Conservation (phyloP, 164 flowering plant species). For the Nymphaea thermarum region DNA sequence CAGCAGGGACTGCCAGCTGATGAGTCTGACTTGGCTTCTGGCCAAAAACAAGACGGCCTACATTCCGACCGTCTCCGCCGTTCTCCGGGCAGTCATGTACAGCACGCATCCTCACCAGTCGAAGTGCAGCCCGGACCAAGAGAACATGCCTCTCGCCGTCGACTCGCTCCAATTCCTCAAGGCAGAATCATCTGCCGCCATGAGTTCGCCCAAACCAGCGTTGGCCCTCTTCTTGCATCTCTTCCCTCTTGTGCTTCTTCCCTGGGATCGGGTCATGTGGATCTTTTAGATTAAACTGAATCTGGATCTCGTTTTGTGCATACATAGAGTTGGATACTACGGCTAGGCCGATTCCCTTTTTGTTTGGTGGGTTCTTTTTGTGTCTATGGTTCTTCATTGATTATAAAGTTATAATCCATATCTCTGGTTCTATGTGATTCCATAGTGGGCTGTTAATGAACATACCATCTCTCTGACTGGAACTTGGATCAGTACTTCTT, state of each 20-base stretch:
- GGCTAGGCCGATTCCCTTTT: not conserved
- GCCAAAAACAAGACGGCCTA: conserved; percentile 85
- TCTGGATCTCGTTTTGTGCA: not conserved
- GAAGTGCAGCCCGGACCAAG: conserved; percentile 90
- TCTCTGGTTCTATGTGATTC: too few relatives aligned
- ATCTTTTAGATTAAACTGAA: not conserved
- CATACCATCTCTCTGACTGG: too few relatives aligned
- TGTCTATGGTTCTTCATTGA: not conserved
- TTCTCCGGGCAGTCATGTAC: conserved; percentile 91
- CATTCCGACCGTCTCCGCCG: conserved; percentile 98
- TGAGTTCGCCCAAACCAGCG: conserved; percentile 14
- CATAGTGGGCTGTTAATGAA: too few relatives aligned
- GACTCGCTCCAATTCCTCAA: conserved; percentile 74
- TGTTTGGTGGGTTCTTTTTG: not conserved
- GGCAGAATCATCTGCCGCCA: conserved; percentile 20
- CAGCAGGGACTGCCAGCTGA: conserved; percentile 75
- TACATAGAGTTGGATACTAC: not conserved
- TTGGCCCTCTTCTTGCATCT: conserved; percentile 25
- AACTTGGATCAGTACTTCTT: too few relatives aligned
- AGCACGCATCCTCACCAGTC: conserved; percentile 70
- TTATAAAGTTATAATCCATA: too few relatives aligned
- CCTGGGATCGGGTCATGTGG: not conserved
- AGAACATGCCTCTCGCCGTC: conserved; percentile 99
- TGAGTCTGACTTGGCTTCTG: conserved; percentile 97
- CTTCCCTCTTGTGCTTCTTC: not conserved